A percentile compares a stretch with the other conserved stretches of the same genome.
These are phyloP conservation scores for Penicillium daleae DNA, from an alignment of 495 filamentous ascomycete species.

Conservation along the genomic window DNA sequence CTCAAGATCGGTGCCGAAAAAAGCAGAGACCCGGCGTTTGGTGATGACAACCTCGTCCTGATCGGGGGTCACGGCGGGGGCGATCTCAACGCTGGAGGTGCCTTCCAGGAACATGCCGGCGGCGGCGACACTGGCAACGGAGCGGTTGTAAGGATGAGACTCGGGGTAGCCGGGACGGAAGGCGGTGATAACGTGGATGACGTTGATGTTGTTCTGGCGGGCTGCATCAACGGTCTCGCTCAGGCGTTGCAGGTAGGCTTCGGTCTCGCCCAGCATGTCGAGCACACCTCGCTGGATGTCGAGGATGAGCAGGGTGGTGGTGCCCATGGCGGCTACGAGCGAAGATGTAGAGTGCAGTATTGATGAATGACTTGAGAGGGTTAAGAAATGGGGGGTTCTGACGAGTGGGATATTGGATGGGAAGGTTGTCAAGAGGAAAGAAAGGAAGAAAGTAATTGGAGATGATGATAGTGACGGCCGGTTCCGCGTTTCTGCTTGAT, in stretches of 20 bases:
- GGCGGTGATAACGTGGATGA: constrained; percentile 39
- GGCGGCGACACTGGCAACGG: constrained; percentile 21
- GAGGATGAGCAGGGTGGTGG: constrained; percentile 40
- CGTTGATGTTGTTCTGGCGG: constrained; percentile 27
- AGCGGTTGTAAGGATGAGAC: constrained; percentile 27
- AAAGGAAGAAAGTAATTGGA: background rate
- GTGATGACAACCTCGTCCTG: constrained; percentile 34
- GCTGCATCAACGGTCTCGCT: constrained; percentile 28
- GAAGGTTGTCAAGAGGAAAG: background rate
- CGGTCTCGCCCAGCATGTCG: constrained; percentile 20
- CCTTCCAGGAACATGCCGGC: constrained; percentile 29
- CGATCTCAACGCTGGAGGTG: constrained; percentile 24
- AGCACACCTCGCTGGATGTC: constrained; percentile 41
- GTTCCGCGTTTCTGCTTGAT: background rate
- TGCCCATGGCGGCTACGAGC: constrained; percentile 24
- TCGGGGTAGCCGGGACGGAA: constrained; percentile 44
- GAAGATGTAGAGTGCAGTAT: background rate
- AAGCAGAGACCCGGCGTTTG: constrained; percentile 44
- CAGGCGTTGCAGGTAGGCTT: constrained; percentile 32
- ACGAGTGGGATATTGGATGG: background rate
- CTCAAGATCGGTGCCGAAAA: constrained; percentile 41
- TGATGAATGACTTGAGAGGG: background rate
- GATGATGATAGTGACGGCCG: background rate
- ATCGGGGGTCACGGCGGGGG: constrained; percentile 27
- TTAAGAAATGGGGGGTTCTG: background rate